These are phyloP conservation scores for Camelina laxa DNA, from an alignment of 345 rosid genomes.

Conservation along the genomic window DNA sequence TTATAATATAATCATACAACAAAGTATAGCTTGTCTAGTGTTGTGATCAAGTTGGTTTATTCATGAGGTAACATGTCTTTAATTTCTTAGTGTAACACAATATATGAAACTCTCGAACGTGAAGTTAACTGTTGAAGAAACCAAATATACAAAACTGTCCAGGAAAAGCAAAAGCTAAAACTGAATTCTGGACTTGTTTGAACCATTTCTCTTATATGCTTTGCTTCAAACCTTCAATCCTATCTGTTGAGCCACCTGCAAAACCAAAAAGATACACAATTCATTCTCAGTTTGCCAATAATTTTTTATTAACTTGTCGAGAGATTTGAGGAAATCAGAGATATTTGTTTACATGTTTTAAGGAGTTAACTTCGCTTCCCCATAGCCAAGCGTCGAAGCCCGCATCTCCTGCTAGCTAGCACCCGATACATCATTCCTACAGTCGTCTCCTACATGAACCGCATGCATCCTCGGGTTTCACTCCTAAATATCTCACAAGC, in stretches of 20 bases:
- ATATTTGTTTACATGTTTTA: conserved; percentile 67
- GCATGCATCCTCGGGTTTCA: conserved; percentile 93
- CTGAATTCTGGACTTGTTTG: conserved; percentile 24
- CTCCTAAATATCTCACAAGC: conserved; percentile 88
- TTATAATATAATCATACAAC: too few species aligned
- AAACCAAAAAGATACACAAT: background rate
- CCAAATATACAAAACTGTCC: conserved; percentile 35
- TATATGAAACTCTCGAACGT: too few species aligned
- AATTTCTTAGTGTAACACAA: too few species aligned
- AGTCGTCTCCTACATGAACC: conserved; percentile 97
- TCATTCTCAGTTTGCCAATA: background rate
- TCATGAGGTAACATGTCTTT: too few species aligned
- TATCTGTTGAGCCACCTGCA: conserved; percentile 80
- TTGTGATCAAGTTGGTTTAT: too few species aligned
- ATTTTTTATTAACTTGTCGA: background rate
- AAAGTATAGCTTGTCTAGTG: too few species aligned
- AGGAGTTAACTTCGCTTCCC: conserved; percentile 94
- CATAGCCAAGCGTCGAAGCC: conserved; percentile 99
- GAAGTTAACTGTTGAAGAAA: too few species aligned
- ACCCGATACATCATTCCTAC: conserved; percentile 98
- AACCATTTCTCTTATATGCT: conserved; percentile 19
- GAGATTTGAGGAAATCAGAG: background rate
- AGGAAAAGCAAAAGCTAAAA: conserved; percentile 11
- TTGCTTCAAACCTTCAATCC: conserved; percentile 64
- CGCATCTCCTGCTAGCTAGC: conserved; percentile 98